These are phyloP conservation scores for Cyberlindnera mycetangii DNA, from an alignment of 805 yeast species.

Conservation along the genomic window DNA sequence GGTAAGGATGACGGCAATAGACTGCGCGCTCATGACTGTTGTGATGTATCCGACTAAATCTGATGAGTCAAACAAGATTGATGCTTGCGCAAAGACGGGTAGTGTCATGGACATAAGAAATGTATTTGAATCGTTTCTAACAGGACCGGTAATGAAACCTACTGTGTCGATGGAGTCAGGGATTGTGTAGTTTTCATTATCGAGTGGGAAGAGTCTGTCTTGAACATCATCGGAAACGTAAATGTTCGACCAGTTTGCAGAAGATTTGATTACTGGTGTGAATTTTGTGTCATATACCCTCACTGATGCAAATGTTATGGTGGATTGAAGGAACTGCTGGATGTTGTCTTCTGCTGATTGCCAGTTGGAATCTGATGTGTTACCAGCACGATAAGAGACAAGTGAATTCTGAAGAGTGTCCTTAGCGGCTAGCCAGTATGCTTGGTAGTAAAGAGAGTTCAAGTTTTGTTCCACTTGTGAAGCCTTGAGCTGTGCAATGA, in stretches of 20 bases:
- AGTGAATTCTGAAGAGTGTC: constrained; percentile 61
- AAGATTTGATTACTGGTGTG: constrained; percentile 41
- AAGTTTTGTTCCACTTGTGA: constrained; percentile 73
- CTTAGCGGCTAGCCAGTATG: constrained; percentile 58
- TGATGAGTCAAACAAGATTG: constrained; percentile 49
- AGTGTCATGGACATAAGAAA: constrained; percentile 73
- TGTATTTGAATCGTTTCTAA: constrained; percentile 35
- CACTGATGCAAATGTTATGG: constrained; percentile 61
- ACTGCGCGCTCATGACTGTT: constrained; percentile 47
- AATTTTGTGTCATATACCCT: constrained; percentile 63
- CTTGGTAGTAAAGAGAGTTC: constrained; percentile 62
- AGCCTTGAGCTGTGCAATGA: constrained; percentile 78
- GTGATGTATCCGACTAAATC: constrained; percentile 70
- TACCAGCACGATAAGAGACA: constrained; percentile 68
- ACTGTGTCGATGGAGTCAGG: constrained; percentile 37
- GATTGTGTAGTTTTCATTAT: constrained; percentile 42
- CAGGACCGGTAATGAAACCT: constrained; percentile 69
- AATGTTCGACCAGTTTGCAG: constrained; percentile 39
- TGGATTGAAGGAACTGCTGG: constrained; percentile 61
- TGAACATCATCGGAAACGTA: constrained; percentile 31
- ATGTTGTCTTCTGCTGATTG: constrained; percentile 42
- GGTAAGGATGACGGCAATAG: constrained; percentile 33
- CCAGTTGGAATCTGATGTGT: constrained; percentile 51
- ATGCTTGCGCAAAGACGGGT: constrained; percentile 72
- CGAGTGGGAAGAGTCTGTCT: constrained; percentile 48